These are phyloP conservation scores for Collariella sp. DNA, from an alignment of 495 filamentous ascomycete genomes.

Conservation along the genomic window DNA sequence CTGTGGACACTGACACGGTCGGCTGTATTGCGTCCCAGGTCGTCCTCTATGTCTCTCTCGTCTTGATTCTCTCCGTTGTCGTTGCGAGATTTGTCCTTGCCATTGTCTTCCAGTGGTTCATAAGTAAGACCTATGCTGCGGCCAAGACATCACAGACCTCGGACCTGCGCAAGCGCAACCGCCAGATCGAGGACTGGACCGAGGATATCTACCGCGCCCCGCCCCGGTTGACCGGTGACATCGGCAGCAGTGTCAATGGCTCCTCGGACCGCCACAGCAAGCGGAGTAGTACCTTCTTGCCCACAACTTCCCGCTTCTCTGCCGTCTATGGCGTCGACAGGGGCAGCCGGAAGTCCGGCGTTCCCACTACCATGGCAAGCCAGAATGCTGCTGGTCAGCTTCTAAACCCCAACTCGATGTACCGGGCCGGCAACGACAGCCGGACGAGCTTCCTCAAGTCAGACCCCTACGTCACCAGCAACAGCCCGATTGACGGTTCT, in stretches of 20 bases:
- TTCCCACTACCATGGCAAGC: constrained; percentile 91
- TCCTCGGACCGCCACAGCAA: constrained; percentile 65
- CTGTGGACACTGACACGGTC: constrained; percentile 90
- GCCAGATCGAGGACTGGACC: constrained; percentile 96
- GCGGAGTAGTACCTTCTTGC: constrained; percentile 69
- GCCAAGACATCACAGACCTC: constrained; percentile 60
- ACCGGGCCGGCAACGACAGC: constrained; percentile 66
- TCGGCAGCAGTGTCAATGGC: constrained; percentile 46
- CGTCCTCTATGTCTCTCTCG: constrained; percentile 88
- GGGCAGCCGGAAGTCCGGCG: constrained; percentile 39
- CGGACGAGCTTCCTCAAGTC: constrained; percentile 44
- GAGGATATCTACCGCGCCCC: constrained; percentile 94
- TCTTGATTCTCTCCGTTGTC: constrained; percentile 89
- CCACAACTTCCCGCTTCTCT: constrained; percentile 85
- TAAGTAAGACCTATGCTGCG: constrained; percentile 72
- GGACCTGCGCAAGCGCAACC: constrained; percentile 69
- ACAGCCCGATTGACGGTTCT: constrained; percentile 57
- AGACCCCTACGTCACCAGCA: constrained; percentile 43
- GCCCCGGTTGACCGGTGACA: constrained; percentile 64
- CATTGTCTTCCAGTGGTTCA: constrained; percentile 89
- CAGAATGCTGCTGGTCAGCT: constrained; percentile 78
- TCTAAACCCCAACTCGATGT: constrained; percentile 61
- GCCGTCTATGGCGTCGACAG: constrained; percentile 71
- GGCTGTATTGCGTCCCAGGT: constrained; percentile 97
- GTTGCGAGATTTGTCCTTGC: constrained; percentile 82